Conservation (phyloP, 208 protist species). For the Crithidia thermophila region DNA sequence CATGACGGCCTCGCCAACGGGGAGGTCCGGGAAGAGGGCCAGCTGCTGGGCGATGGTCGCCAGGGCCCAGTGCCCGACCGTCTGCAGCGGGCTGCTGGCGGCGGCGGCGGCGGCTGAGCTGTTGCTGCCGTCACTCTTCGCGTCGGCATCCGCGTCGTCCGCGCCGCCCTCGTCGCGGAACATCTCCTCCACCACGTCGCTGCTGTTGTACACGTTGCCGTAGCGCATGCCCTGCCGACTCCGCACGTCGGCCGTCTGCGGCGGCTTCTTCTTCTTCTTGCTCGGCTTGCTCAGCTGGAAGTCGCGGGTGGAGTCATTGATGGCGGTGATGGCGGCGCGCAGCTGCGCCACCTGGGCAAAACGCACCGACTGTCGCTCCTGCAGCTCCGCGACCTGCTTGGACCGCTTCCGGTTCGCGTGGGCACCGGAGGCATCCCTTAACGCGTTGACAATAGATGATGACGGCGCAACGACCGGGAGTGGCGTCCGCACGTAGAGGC, state of each 20-base stretch:
- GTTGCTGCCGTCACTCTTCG: not conserved
- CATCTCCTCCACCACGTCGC: constrained; percentile 15
- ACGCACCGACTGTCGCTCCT: constrained; percentile 26
- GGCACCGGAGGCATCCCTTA: not conserved
- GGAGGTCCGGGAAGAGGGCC: constrained; percentile 59
- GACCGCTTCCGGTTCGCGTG: constrained; percentile 10
- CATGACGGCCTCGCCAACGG: constrained; percentile 51
- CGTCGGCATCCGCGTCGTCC: not conserved
- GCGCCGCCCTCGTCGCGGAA: constrained; percentile 5
- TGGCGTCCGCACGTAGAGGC: constrained; percentile 66
- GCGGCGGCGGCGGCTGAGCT: not conserved
- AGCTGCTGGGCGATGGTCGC: constrained; percentile 44
- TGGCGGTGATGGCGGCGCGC: constrained; percentile 51
- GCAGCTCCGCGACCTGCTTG: constrained; percentile 22
- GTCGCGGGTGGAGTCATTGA: constrained; percentile 60
- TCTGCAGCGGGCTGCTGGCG: constrained; percentile 34
- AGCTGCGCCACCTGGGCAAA: constrained; percentile 55
- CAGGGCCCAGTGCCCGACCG: constrained; percentile 66
- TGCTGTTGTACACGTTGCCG: constrained; percentile 16
- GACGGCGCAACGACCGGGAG: constrained; percentile 36
- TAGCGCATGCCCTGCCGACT: too few species aligned
- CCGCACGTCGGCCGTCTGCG: too few species aligned
- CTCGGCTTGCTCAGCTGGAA: constrained; percentile 42
- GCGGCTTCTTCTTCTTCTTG: constrained; percentile 11
- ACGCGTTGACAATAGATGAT: constrained; percentile 16